Evolutionary conservation across 2,329 filamentous ascomycete species (phyloP), one percentile per base, ranked within the genome.

Genomic region (Beauveria sp.): DNA sequence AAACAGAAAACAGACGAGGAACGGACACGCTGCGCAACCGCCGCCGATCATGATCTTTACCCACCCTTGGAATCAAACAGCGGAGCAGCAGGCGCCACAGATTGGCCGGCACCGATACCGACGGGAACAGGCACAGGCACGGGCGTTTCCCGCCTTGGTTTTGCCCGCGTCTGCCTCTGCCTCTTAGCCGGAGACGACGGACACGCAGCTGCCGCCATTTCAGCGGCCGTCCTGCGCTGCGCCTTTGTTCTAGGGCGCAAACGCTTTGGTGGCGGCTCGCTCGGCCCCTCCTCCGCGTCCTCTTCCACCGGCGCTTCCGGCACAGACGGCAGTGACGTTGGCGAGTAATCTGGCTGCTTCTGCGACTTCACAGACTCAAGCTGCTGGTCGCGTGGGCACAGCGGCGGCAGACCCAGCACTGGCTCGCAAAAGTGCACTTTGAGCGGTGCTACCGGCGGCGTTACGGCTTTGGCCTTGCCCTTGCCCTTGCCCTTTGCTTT

Each of bases 361-460:
- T 44, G 44, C 37, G 28, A 18, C 20, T 52, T 24, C n/a, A 5
- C 34, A 7, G n/a, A 16, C 20, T 20, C 24, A 14, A n/a, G 34
- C 46, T 40, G 43, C 58, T 48, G 48, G 10, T 58, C 43, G 44
- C 54, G 59, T 14, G 59, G 59, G n/a, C 48, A 61, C 20, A 61
- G 59, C 24, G 59, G 59, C 14, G 59, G 59, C 26, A 61, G 44
- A n/a, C 53, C 47, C 46, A 51, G 26, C 14, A 52, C 20, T 20
- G 59, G 59, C 47, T 52, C 54, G 28, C 53, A 51, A 18, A 61
- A 51, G 12, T 37, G 59, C 20, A 61, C 53, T 20, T 37, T 40
- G 26, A 51, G 47, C 6, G 57, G 40, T 41, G 37, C 30, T 22
- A 9, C 5, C 14, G 43, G 43, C 8, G 55, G 20, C 3, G 43